Conservation (phyloP, 2,329 filamentous ascomycete species). For the Colletotrichum cereale region DNA sequence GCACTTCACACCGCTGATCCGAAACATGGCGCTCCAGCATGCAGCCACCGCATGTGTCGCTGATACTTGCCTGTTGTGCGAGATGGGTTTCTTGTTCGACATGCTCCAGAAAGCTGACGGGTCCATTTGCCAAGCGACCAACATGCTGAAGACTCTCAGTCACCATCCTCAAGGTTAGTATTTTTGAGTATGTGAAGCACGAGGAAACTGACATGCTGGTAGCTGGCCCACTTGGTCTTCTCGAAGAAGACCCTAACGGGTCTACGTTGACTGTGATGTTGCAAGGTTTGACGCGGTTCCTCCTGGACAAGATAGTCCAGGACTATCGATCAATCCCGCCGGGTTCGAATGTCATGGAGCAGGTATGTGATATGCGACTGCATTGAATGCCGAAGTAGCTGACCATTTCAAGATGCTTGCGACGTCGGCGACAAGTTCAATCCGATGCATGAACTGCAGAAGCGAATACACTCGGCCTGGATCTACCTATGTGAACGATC, state of each 20-base stretch:
- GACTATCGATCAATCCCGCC: constrained; percentile 80
- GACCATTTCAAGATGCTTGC: constrained; percentile 65
- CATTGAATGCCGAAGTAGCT: constrained; percentile 36
- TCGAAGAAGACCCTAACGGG: constrained; percentile 85
- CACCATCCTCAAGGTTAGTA: constrained; percentile 78
- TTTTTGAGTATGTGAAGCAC: background rate
- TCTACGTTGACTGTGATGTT: constrained; percentile 84
- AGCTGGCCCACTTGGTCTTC: constrained; percentile 80
- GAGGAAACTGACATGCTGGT: constrained; percentile 43
- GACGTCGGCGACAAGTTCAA: constrained; percentile 78
- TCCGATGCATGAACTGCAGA: constrained; percentile 87
- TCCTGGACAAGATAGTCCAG: constrained; percentile 82
- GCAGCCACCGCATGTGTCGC: constrained; percentile 86
- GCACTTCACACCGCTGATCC: constrained; percentile 88
- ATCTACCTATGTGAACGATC: constrained; percentile 85
- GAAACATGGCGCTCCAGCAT: constrained; percentile 90
- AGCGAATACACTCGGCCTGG: constrained; percentile 87
- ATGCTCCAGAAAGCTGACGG: constrained; percentile 98
- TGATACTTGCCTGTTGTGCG: constrained; percentile 89
- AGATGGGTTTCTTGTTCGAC: constrained; percentile 95
- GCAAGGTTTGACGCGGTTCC: constrained; percentile 86
- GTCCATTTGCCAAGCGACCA: constrained; percentile 95
- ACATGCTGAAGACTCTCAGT: constrained; percentile 90
- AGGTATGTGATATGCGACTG: constrained; percentile 58
- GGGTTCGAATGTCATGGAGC: constrained; percentile 75